Base-by-base conservation (phyloP, 352 stramenopile genomes). In the Phytophthora crassamura region DNA sequence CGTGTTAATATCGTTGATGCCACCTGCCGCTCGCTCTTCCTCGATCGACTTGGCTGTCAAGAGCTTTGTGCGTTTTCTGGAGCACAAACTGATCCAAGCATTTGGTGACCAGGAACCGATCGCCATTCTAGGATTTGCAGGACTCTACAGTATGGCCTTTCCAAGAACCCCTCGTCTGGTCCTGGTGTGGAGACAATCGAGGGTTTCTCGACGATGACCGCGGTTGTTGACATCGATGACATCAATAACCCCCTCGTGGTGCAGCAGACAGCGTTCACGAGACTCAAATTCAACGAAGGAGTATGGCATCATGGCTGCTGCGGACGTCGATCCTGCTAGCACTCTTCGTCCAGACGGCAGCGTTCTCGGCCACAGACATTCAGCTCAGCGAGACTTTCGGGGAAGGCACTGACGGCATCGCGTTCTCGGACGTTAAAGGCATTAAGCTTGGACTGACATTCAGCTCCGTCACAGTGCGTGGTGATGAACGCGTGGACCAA, bases 381-480 rank as follows among this genome's bases (percentile, higher is more conserved):
- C 28, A 53, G 14, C 22, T 72, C 4, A 67, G 64, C 38, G 50
- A 72, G 32, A 50, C 52, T 4, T 72, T 67, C 34, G 57, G 64
- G 14, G 53, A 69, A 39, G 57, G 64, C 5, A 45, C 51, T 32
- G 35, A 67, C 5, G 64, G 64, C 10, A 45, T 54, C 36, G 50
- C 64, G 9, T 72, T 72, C 20, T 68, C 57, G 12, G 64, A 72
- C 57, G 59, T 72, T 55, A 50, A 49, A 28, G 50, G 25, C 2
- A 43, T 72, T 25, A 62, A 53, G n/a, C 39, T 72, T 22, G 57
- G 64, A 7, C 57, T 67, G 30, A 67, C 18, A 6, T 35, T 72
- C 20, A 72, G 45, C 22, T 72, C 57, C 22, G 33, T 72, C 28
- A 72, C 64, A 3, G 15, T 72, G 32, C 42, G 64, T 36, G 64